phyloP scores from a whole-genome alignment of 75 land plant species.

The Azolla pinnata region DNA sequence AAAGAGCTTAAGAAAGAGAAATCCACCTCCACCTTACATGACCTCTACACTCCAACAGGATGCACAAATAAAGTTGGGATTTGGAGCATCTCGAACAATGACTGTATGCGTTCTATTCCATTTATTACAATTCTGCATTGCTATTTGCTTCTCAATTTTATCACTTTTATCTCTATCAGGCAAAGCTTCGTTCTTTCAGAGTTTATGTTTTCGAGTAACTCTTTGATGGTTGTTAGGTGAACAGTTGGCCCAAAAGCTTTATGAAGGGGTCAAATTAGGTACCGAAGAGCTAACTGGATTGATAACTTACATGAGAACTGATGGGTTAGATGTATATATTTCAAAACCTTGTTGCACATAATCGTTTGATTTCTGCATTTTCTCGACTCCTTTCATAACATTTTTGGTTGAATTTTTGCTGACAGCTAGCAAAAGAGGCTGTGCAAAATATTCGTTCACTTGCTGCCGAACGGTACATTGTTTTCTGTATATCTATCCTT shows the following conservation, averaged over 20 bases:
- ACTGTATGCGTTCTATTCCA: conserved; percentile 28
- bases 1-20: conserved; percentile 28
- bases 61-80: conserved; percentile 67
- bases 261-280: conserved; percentile 81
- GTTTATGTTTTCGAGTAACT: background rate
- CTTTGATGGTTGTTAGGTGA: background rate
- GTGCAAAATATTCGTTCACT: conserved; percentile 47
- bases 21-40: conserved; percentile 75
- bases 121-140: background rate
- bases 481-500: background rate
- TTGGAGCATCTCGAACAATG: conserved; percentile 73
- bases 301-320: conserved; percentile 96
- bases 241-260: conserved; percentile 90
- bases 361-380: no score
- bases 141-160: no score
- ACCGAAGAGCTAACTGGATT: conserved; percentile 59
- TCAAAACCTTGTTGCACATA: no score
- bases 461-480: conserved; percentile 44
- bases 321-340: conserved; percentile 66
- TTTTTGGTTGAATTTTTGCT: conserved; percentile 3
- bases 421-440: conserved; percentile 63
- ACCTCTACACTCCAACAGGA: conserved; percentile 97
- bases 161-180: no score
- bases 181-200: no score
- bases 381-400: no score